A percentile compares a stretch with the other conserved stretches of the same genome.
These are phyloP conservation scores for Uncinocarpus reesii DNA, from an alignment of 2,329 filamentous ascomycete species.

Conservation along the genomic window DNA sequence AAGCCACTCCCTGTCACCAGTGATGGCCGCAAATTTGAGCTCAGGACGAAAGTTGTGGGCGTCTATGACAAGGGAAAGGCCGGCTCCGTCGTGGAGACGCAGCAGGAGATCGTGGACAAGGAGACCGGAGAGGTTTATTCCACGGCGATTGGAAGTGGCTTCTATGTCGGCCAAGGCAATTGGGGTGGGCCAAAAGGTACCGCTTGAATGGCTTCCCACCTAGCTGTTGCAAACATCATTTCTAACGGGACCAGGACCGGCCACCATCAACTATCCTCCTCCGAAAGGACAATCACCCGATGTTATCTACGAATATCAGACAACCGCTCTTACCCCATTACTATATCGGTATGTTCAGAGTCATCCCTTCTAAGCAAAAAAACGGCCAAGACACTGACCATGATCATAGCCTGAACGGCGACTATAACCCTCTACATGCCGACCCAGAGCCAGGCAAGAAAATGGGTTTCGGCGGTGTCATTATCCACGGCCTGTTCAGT, in stretches of 20 bases:
- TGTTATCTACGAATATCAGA: constrained; percentile 58
- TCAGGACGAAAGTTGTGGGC: constrained; percentile 66
- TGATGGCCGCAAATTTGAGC: constrained; percentile 62
- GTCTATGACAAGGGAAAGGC: constrained; percentile 86
- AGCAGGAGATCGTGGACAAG: constrained; percentile 65
- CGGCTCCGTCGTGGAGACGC: constrained; percentile 69
- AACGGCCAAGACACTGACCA: not conserved
- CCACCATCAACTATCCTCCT: constrained; percentile 66
- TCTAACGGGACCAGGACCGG: constrained; percentile 42
- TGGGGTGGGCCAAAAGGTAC: constrained; percentile 85
- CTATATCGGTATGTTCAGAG: constrained; percentile 50
- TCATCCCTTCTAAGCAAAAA: not conserved
- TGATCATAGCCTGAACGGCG: constrained; percentile 61
- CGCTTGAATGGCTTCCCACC: constrained; percentile 14
- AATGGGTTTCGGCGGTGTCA: constrained; percentile 84
- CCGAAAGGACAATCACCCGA: constrained; percentile 63
- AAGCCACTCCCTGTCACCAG: constrained; percentile 65
- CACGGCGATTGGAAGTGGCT: constrained; percentile 58
- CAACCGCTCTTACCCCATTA: constrained; percentile 59
- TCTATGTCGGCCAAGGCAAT: constrained; percentile 68
- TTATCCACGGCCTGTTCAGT: constrained; percentile 80
- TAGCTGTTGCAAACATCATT: not conserved
- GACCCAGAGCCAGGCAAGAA: constrained; percentile 72
- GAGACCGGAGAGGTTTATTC: constrained; percentile 59
- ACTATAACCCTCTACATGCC: constrained; percentile 89